Conservation (phyloP, 176 grass and related monocot genomes). For the bread wheat (Triticum aestivum) region DNA sequence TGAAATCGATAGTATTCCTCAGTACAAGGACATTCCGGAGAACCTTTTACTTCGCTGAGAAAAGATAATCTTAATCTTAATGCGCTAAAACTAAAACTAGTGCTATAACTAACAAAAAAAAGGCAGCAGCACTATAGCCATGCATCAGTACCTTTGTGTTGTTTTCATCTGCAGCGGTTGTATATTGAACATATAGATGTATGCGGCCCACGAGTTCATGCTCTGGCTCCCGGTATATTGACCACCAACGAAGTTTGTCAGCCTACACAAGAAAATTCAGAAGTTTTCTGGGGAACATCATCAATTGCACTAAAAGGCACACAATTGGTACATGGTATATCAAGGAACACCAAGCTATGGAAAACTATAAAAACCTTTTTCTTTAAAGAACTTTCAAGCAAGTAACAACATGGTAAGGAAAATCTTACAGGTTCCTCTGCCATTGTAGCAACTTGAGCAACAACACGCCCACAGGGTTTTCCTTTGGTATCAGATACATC, state of each 20-base stretch:
- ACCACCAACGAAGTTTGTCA: slow-evolving; percentile 96
- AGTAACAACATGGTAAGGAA: slow-evolving; percentile 22
- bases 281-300: slow-evolving; percentile 21
- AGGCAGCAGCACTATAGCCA: background rate
- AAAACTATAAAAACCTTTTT: slow-evolving; percentile 4
- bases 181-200: slow-evolving; percentile 77
- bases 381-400: slow-evolving; percentile 14
- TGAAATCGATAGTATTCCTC: slow-evolving; percentile 15
- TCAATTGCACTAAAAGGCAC: background rate
- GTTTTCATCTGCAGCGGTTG: slow-evolving; percentile 83
- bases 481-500: slow-evolving; percentile 93
- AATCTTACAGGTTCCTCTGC: slow-evolving; percentile 81
- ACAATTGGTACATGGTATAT: background rate
- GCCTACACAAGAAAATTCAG: slow-evolving; percentile 46
- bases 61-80: background rate
- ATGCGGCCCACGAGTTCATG: slow-evolving; percentile 92
- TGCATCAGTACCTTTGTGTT: slow-evolving; percentile 73
- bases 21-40: slow-evolving; percentile 1
- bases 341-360: slow-evolving; percentile 2
- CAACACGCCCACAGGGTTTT: slow-evolving; percentile 71
- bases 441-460: slow-evolving; percentile 91
- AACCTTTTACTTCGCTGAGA: slow-evolving; percentile 14
- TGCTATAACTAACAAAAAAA: background rate
- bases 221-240: slow-evolving; percentile 84
- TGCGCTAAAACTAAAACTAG: slow-evolving; percentile 1